Percentiles rank a stretch among this genome's conserved stretches.
Evolutionary conservation across 1,284 basidiomycete species (phyloP).

Genomic region (Pascua guehoae): DNA sequence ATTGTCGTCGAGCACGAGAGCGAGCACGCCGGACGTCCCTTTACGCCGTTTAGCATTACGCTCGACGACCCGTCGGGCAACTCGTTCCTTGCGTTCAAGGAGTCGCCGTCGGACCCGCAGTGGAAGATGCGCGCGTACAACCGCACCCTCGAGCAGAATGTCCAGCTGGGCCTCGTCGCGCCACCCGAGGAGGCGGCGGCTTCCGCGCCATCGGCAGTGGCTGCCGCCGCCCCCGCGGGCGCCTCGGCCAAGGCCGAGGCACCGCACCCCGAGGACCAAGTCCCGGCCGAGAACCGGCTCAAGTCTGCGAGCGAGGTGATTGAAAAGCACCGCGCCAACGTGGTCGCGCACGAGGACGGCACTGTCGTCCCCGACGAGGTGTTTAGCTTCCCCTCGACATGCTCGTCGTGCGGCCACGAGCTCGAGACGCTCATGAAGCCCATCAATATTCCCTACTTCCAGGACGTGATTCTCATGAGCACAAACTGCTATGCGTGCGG

Average conservation of each 20-base stretch:
- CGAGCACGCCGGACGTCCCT: conserved; percentile 52
- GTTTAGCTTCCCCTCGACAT: conserved; percentile 80
- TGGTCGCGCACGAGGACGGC: conserved; percentile 33
- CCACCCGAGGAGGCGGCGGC: conserved; percentile 28
- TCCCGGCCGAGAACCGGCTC: conserved; percentile 53
- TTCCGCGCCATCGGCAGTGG: conserved; percentile 3
- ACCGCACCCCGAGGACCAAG: conserved; percentile 17
- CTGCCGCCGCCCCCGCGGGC: conserved; percentile 8
- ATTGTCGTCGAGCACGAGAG: conserved; percentile 26
- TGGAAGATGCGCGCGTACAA: conserved; percentile 89
- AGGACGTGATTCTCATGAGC: conserved; percentile 99
- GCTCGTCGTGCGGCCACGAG: conserved; percentile 81
- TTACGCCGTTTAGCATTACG: conserved; percentile 73
- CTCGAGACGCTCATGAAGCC: conserved; percentile 93
- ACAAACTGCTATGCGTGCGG: conserved; percentile 94
- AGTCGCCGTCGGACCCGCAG: conserved; percentile 76
- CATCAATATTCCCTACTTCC: conserved; percentile 96
- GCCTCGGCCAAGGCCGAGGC: background rate
- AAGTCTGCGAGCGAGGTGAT: conserved; percentile 38
- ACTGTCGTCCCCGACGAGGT: conserved; percentile 70
- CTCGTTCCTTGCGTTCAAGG: conserved; percentile 85
- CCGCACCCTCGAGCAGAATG: conserved; percentile 79
- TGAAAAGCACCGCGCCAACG: conserved; percentile 15
- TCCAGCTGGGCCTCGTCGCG: conserved; percentile 66
- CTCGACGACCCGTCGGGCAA: conserved; percentile 94